phyloP scores from a whole-genome alignment of 352 stramenopile genomes.

The Phytophthora litchii region DNA sequence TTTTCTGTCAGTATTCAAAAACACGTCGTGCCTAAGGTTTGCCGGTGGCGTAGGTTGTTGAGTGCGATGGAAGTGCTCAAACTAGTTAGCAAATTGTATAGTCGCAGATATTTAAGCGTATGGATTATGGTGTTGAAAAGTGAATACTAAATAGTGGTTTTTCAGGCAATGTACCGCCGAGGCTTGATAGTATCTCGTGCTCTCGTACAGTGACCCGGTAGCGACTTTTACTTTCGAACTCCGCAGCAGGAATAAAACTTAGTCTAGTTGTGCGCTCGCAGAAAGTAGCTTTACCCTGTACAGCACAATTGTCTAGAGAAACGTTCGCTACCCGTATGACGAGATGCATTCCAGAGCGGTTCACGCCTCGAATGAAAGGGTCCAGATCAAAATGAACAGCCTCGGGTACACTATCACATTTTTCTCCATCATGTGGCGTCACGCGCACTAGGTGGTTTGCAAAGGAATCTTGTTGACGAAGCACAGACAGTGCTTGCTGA shows the following conservation, averaged over 20 bases:
- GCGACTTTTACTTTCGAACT: slow-evolving; percentile 33
- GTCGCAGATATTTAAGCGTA: not conserved
- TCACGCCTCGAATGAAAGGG: slow-evolving; percentile 30
- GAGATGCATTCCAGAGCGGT: slow-evolving; percentile 24
- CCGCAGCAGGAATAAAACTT: slow-evolving; percentile 25
- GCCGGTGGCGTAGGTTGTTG: slow-evolving; percentile 65
- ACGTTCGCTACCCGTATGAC: slow-evolving; percentile 35
- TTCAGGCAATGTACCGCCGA: slow-evolving; percentile 30
- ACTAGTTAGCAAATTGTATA: not conserved
- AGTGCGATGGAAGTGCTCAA: slow-evolving; percentile 26
- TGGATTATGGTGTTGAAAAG: slow-evolving; percentile 32
- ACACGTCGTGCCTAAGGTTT: slow-evolving; percentile 60
- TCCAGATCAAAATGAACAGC: slow-evolving; percentile 30
- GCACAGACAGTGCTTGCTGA: slow-evolving; percentile 12
- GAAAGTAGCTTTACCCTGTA: slow-evolving; percentile 35
- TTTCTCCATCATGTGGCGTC: slow-evolving; percentile 20
- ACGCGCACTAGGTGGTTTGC: slow-evolving; percentile 20
- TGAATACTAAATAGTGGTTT: slow-evolving; percentile 22
- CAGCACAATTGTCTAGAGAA: slow-evolving; percentile 21
- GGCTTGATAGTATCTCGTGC: slow-evolving; percentile 36
- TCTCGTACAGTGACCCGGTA: slow-evolving; percentile 31
- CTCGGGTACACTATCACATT: slow-evolving; percentile 16
- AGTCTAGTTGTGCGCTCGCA: slow-evolving; percentile 16
- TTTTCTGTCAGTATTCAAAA: slow-evolving; percentile 63
- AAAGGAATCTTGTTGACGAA: slow-evolving; percentile 26